Evolutionary conservation across 139 green algal genomes (phyloP), one percentile per base, ranked within the genome.

Genomic region (Monoraphidium neglectum): DNA sequence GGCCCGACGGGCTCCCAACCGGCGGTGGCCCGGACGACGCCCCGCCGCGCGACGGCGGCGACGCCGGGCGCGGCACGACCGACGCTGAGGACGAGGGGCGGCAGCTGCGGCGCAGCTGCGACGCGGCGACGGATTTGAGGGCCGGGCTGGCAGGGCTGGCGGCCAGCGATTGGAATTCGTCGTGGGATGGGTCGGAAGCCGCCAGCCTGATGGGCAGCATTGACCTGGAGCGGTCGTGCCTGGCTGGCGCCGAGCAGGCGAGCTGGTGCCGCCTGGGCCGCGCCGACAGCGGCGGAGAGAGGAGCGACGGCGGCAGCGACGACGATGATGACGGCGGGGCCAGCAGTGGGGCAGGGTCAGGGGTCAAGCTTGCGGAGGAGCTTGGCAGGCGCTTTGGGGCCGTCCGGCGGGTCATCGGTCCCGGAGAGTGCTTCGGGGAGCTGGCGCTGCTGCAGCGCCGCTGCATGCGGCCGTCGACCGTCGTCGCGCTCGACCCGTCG

Each of bases 371-470:
- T n/a, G 46, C 62, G 47, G 69, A 73, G 40, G 46, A 49, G 28
- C 38, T 65, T 6, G 70, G 68, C 26, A 49, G 1, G 47, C 21
- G 24, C 1, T 78, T 73, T 62, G 77, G 77, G 2, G 68, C 77
- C 36, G 70, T 83, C 3, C 70, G 74, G 13, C 56, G 69, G 35
- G 30, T 53, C 2, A 26, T 83, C 46, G 32, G 43, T 8, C 70
- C 77, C 16, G 77, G 77, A 2, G 56, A 83, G 37, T 63, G 61
- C 40, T 78, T 83, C 75, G 77, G 77, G 16, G 77, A 83, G 77
- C 23, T 78, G 23, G 77, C 77, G 18, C 36, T 83, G 60, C 77
- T 83, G 70, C 54, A 73, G 37, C 51, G 36, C 16, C 4, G 32
- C n/a, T 65, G 51, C 15, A 60, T 57, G 2, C 64, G 77, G 15